A percentile compares a stretch with the other conserved stretches of the same genome.
These are phyloP conservation scores for Talaromyces albobiverticillius DNA, from an alignment of 2,329 filamentous ascomycete genomes.

Conservation along the genomic window DNA sequence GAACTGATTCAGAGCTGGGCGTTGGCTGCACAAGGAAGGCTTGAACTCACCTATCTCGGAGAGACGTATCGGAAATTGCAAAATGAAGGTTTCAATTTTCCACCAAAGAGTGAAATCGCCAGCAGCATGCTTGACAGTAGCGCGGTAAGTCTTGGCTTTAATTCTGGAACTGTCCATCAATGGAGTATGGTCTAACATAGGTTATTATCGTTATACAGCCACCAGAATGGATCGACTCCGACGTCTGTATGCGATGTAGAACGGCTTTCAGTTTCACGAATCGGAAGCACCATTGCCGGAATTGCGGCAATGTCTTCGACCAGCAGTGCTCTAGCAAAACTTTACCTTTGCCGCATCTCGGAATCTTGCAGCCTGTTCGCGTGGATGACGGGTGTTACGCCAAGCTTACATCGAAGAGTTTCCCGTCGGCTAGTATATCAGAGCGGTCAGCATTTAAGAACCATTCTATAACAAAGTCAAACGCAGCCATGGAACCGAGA, in stretches of 20 bases:
- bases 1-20: conserved; percentile 95
- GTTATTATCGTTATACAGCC: conserved; percentile 56
- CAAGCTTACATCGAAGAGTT: conserved; percentile 74
- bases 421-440: conserved; percentile 40
- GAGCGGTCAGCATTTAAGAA: conserved; percentile 43
- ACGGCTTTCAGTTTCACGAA: conserved; percentile 97
- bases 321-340: conserved; percentile 90
- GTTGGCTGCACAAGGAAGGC: conserved; percentile 77
- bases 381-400: conserved; percentile 95
- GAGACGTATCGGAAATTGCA: conserved; percentile 83
- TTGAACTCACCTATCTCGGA: conserved; percentile 79
- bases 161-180: background rate
- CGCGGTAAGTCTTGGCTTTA: conserved; percentile 61
- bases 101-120: conserved; percentile 79
- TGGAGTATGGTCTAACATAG: background rate
- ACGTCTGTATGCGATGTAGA: conserved; percentile 97
- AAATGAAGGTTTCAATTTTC: conserved; percentile 82
- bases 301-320: conserved; percentile 97
- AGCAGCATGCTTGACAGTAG: conserved; percentile 98
- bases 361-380: conserved; percentile 84
- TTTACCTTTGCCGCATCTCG: conserved; percentile 84
- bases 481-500: conserved; percentile 81
- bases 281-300: conserved; percentile 95
- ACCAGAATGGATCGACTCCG: conserved; percentile 95
- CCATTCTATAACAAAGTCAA: conserved; percentile 60